Evolutionary conservation across 2,329 filamentous ascomycete genomes (phyloP).

Genomic region (Nemania bipapillata): DNA sequence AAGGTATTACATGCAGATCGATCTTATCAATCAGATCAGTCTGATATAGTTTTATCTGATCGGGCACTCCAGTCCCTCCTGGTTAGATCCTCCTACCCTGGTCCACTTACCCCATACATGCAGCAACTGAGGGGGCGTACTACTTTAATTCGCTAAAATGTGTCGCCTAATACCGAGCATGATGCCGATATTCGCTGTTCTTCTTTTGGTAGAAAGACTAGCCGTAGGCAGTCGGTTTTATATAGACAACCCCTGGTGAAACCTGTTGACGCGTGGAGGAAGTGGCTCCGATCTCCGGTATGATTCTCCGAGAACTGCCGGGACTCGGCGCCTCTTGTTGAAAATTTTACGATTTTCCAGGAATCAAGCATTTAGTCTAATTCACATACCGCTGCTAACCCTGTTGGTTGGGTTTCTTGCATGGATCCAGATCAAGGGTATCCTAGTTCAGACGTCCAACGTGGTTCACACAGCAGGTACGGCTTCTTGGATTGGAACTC

Average conservation of each 20-base stretch:
- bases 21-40: too few relatives aligned
- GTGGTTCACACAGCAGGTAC: not conserved
- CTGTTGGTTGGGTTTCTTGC: not conserved
- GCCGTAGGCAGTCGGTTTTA: not conserved
- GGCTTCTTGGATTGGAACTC: conserved; percentile 4
- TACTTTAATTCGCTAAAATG: not conserved
- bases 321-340: not conserved
- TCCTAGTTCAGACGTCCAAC: not conserved
- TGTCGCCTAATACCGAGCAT: not conserved
- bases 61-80: too few relatives aligned
- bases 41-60: too few relatives aligned
- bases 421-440: conserved; percentile 7
- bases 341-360: not conserved
- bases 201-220: not conserved
- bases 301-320: not conserved
- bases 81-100: too few relatives aligned
- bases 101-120: too few relatives aligned
- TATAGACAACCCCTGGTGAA: not conserved
- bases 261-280: not conserved
- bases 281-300: not conserved
- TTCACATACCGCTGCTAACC: not conserved
- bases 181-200: not conserved
- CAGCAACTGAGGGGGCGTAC: not conserved
- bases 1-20: too few relatives aligned
- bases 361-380: not conserved